phyloP scores from a whole-genome alignment of 345 rosid genomes.

The Dipteronia sinensis region DNA sequence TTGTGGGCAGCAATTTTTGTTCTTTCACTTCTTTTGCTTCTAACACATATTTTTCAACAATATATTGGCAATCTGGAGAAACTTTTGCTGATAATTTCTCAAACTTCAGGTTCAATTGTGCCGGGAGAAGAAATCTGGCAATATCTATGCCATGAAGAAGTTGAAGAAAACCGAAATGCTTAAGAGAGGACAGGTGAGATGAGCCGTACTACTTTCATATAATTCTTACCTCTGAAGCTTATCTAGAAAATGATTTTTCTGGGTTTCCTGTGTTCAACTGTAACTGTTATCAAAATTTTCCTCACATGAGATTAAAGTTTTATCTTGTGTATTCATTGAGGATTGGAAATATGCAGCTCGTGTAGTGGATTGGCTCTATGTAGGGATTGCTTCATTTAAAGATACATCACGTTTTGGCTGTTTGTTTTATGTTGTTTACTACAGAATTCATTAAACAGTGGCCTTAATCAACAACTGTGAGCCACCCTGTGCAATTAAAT shows the following conservation, averaged over 20 bases:
- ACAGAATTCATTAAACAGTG: background rate
- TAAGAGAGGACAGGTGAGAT: slow-evolving; percentile 88
- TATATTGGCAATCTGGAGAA: slow-evolving; percentile 12
- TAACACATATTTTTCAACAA: background rate
- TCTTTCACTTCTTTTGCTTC: slow-evolving; percentile 15
- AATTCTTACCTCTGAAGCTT: slow-evolving; percentile 13
- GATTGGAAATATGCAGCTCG: slow-evolving; percentile 10
- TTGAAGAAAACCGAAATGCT: slow-evolving; percentile 99
- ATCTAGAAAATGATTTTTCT: slow-evolving; percentile 12
- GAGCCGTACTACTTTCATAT: slow-evolving; percentile 12
- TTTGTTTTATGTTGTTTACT: background rate
- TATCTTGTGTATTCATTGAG: background rate
- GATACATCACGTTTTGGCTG: background rate
- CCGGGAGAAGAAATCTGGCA: slow-evolving; percentile 94
- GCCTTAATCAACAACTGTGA: background rate
- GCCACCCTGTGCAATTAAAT: background rate
- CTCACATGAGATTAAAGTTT: background rate
- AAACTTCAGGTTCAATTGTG: slow-evolving; percentile 76
- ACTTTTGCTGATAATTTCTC: slow-evolving; percentile 15
- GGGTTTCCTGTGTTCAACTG: background rate
- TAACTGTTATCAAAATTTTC: slow-evolving; percentile 1
- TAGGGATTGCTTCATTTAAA: background rate
- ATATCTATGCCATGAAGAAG: slow-evolving; percentile 98
- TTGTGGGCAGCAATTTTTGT: background rate
- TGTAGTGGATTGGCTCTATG: background rate